Evolutionary conservation across 768 basidiomycete genomes (phyloP), one percentile per base, ranked within the genome.

Genomic region (Albatrellus ellisii): DNA sequence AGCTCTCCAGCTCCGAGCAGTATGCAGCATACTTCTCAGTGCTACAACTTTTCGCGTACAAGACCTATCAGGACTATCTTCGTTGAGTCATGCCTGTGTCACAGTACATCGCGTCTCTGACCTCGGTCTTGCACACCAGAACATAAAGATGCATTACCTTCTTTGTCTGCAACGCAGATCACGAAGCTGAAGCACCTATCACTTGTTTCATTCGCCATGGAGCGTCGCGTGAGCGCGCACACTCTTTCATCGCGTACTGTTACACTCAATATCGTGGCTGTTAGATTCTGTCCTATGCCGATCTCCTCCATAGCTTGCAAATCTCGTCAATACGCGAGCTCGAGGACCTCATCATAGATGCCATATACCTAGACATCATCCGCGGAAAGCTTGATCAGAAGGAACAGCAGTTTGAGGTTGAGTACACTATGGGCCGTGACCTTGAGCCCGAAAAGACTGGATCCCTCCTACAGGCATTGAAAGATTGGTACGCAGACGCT

Each of bases 321-420:
- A 70, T 94, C 59, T 68, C 77, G 3, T 78, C 74, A 4, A 76
- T 92, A 44, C 80, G 92, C 41, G 85, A 85, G 43, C 77, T 99
- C 2, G 94, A 99, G 59, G 92, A 97, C 61, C 76, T 97, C 49
- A 86, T 98, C 56, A 98, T 99, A 59, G 91, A 97, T 54, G 85
- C 85, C 9, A 91, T 97, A 59, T 98, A 97, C 62, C 76, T 86
- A 29, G 84, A 88, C 57, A 66, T 95, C 28, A 69, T 99, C 27
- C 77, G 77, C 38, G 94, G 90, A 8, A 90, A 87, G 55, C 79
- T 99, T 37, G 90, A 97, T 60, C 94, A 97, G 62, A 86, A 87
- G 57, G 74, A 86, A 52, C 75, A 79, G 49, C 80, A 89, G 50
- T 69, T 98, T 44, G 86, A 94, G 59, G 78, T 98, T 26, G 86